Evolutionary conservation across 1,284 basidiomycete species (phyloP), one percentile per base, ranked within the genome.

Genomic region (Malassezia brasiliensis): DNA sequence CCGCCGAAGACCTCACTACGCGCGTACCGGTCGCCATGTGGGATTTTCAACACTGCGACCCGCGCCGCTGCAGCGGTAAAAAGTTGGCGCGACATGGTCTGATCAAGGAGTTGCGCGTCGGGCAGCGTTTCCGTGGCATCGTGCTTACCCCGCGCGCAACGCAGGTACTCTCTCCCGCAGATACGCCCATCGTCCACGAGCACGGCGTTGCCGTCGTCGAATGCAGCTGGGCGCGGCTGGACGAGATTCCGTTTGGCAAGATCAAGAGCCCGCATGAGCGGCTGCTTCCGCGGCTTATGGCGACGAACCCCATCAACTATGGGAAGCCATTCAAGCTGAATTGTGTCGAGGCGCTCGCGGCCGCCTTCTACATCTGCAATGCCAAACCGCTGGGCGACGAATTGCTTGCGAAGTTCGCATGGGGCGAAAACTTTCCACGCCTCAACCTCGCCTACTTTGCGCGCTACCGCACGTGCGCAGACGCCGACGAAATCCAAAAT

Each of bases 1-100:
- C 50, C 28, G 50, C 50, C 11, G 25, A 17, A 15, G 45, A 58
- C 25, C 36, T 61, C 3, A 28, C 42, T 17, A 22, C 52, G 11
- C 34, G 47, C 8, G 64, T 68, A 10, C 67, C 67, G 5, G 66
- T 69, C 1, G 67, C 67, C 17, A 69, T 69, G 67, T 69, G 67
- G 67, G 93, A 96, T 75, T 96, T 98, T 75, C 86, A 89, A 72
- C 93, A 96, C 74, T 96, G 93, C 75, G 91, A 98, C 75, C 91
- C 93, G 0, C 83, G 84, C 49, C 83, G 89, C 35, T 98, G 93
- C 69, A 91, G 88, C 8, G 93, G 93, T 11, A 96, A 96, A 79
- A 93, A 90, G 73, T 82, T 98, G 0, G 79, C 88, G 0, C 80
- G 93, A 5, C 80, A 90, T 19, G 88, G 88, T 1, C 78, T 96